These are phyloP conservation scores for Arctium minus DNA, from an alignment of 129 eudicot genomes.

Conservation along the genomic window DNA sequence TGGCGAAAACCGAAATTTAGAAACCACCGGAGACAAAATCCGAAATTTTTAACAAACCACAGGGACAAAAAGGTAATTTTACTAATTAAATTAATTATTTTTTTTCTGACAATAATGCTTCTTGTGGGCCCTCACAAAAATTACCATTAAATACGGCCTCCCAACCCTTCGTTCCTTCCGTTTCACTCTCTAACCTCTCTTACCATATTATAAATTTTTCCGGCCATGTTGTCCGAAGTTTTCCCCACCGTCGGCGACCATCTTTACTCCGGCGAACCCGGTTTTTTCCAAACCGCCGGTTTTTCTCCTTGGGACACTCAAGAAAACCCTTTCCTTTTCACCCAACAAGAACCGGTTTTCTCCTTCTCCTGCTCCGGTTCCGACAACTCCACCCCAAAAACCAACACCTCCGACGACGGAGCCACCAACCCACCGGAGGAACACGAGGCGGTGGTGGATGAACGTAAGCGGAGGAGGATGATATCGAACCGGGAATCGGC, in stretches of 20 bases:
- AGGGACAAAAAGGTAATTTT: no score
- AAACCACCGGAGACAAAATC: no score
- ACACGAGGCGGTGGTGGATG: constrained; percentile 29
- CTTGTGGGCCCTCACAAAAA: constrained; percentile 23
- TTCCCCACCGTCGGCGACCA: constrained; percentile 32
- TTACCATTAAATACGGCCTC: constrained; percentile 53
- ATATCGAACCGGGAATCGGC: constrained; percentile 95
- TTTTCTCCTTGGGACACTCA: constrained; percentile 52
- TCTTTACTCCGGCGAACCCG: constrained; percentile 23
- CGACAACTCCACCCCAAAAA: constrained; percentile 30
- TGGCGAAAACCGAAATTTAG: no score
- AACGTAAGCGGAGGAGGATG: constrained; percentile 70
- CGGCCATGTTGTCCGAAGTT: constrained; percentile 70
- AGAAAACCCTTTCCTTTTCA: constrained; percentile 31
- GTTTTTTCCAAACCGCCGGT: constrained; percentile 24
- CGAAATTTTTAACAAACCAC: no score
- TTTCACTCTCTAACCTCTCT: constrained; percentile 59
- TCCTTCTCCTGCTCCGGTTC: constrained; percentile 60
- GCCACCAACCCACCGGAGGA: constrained; percentile 6
- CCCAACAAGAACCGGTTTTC: constrained; percentile 41
- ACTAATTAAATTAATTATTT: not conserved
- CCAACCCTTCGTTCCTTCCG: constrained; percentile 72
- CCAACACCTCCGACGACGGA: constrained; percentile 21
- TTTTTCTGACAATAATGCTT: constrained; percentile 40
- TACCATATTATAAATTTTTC: constrained; percentile 39